Percentiles rank a stretch among this genome's conserved stretches.
Conservation (phyloP, 2,329 filamentous ascomycete species). For the Trichoderma koningii region DNA sequence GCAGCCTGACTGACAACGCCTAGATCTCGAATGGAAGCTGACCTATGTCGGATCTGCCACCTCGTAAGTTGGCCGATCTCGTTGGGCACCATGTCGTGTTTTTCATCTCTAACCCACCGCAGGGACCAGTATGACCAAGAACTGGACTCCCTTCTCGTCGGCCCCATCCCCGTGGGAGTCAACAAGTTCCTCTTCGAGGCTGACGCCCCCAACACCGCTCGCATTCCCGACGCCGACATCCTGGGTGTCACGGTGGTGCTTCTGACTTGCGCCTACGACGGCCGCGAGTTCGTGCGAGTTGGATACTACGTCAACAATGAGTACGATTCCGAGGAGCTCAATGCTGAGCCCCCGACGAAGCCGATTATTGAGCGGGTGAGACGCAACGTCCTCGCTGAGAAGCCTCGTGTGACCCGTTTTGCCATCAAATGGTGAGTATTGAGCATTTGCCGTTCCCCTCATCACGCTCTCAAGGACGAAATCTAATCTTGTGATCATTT, state of each 20-base stretch:
- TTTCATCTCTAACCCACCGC: conserved; percentile 27
- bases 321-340: conserved; percentile 89
- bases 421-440: conserved; percentile 90
- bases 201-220: conserved; percentile 83
- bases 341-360: conserved; percentile 85
- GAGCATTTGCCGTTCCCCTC: neutral
- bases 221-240: conserved; percentile 93
- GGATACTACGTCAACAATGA: conserved; percentile 99
- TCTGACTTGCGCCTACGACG: conserved; percentile 93
- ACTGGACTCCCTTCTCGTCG: conserved; percentile 93
- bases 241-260: conserved; percentile 96
- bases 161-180: conserved; percentile 94
- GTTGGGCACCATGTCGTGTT: conserved; percentile 29
- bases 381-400: conserved; percentile 92
- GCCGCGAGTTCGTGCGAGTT: conserved; percentile 93
- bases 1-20: conserved; percentile 31
- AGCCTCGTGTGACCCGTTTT: conserved; percentile 95
- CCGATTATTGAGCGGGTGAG: conserved; percentile 89
- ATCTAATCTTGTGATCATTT: conserved; percentile 27
- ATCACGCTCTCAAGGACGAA: conserved; percentile 13
- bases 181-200: conserved; percentile 99
- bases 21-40: conserved; percentile 98
- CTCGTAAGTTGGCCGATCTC: conserved; percentile 63
- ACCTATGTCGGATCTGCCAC: conserved; percentile 98
- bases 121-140: conserved; percentile 98